Evolutionary conservation across 2,329 filamentous ascomycete species (phyloP).

Genomic region (Juglanconis oblonga): DNA sequence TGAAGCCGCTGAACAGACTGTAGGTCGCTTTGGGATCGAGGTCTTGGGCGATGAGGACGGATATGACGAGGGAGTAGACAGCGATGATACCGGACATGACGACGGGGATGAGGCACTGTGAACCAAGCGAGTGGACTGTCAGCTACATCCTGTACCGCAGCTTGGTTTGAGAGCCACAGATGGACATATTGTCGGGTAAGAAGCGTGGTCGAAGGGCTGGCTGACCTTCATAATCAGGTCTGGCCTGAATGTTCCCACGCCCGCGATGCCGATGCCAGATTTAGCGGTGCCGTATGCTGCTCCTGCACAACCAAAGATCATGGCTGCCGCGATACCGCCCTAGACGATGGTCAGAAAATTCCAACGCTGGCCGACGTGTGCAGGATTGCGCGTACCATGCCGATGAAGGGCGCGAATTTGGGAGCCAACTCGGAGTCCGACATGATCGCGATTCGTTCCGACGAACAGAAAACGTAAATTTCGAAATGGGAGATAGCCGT

Average conservation of each 20-base stretch:
- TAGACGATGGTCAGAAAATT: constrained; percentile 33
- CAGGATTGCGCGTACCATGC: constrained; percentile 64
- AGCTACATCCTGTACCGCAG: not conserved
- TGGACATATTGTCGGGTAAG: not conserved
- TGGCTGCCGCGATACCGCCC: constrained; percentile 76
- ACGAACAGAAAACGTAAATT: not conserved
- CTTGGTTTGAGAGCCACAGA: not conserved
- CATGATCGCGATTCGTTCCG: constrained; percentile 35
- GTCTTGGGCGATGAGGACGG: constrained; percentile 91
- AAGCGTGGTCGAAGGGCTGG: constrained; percentile 18
- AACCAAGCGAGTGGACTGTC: not conserved
- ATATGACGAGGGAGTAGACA: constrained; percentile 95
- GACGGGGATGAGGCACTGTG: constrained; percentile 76
- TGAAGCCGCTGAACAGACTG: constrained; percentile 86
- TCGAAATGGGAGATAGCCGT: not conserved
- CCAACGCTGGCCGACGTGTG: not conserved
- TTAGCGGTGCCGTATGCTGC: constrained; percentile 87
- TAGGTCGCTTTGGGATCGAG: constrained; percentile 70
- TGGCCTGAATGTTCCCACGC: constrained; percentile 79
- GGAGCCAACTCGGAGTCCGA: constrained; percentile 62
- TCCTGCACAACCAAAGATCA: constrained; percentile 78
- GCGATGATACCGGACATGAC: constrained; percentile 99
- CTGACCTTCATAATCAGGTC: constrained; percentile 88
- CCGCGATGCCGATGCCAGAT: constrained; percentile 83
- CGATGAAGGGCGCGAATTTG: constrained; percentile 83